phyloP scores from a whole-genome alignment of 1,139 yeast species.

The Blastobotrys niveus region DNA sequence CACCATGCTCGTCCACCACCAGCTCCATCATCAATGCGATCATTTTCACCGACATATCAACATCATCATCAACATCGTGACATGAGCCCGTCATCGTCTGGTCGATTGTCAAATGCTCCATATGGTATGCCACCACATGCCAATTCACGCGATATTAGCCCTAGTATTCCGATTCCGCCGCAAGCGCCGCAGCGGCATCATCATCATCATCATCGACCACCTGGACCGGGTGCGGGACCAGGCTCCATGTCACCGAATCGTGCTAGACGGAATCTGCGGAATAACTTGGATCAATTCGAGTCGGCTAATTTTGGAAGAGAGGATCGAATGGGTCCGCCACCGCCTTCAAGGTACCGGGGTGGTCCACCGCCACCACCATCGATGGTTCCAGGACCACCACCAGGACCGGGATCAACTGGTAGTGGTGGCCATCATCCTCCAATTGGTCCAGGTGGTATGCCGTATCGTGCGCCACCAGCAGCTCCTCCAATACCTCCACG shows the following conservation, averaged over 20 bases:
- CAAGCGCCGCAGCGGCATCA: neutral
- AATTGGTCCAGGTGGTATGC: neutral
- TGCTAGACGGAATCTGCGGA: conserved; percentile 11
- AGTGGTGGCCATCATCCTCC: neutral
- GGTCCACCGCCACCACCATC: neutral
- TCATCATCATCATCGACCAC: neutral
- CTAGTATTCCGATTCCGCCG: neutral
- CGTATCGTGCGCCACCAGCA: too few species aligned
- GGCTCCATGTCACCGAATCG: conserved; percentile 10
- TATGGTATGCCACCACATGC: conserved; percentile 7
- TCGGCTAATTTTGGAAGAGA: conserved; percentile 23
- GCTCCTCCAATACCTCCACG: neutral
- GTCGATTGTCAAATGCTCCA: neutral
- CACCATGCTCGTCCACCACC: neutral
- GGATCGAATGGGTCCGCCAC: neutral
- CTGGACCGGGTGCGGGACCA: conserved; percentile 1
- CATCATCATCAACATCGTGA: neutral
- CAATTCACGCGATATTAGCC: neutral
- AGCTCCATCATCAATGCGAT: neutral
- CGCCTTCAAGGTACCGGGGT: neutral
- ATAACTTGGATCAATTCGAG: conserved; percentile 21
- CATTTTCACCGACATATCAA: too few species aligned
- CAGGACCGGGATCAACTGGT: neutral
- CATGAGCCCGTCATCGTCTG: neutral
- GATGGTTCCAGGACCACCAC: conserved; percentile 3